Conservation (phyloP, 192 early-diverging fungal species). For the Umbelopsis vinacea region DNA sequence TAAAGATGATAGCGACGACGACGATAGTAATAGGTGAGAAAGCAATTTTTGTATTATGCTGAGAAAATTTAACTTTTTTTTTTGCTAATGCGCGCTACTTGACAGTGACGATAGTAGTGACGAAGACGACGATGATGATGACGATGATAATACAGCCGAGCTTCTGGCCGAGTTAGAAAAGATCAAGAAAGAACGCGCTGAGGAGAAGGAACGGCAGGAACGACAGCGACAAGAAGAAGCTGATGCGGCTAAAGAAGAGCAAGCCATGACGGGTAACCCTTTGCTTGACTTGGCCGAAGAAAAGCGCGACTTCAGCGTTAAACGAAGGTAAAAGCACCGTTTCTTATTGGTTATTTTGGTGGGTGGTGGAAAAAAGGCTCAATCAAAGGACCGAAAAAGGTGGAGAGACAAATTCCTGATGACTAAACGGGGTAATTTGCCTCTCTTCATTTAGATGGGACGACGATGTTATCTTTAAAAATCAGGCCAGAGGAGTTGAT, state of each 20-base stretch:
- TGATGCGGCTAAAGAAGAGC: constrained; percentile 61
- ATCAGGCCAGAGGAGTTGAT: constrained; percentile 88
- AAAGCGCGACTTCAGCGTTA: constrained; percentile 77
- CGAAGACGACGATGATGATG: constrained; percentile 49
- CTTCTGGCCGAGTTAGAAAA: constrained; percentile 85
- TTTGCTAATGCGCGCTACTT: background rate
- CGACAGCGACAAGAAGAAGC: constrained; percentile 59
- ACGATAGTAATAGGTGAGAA: constrained; percentile 38
- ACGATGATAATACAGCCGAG: constrained; percentile 91
- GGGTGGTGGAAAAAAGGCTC: too few species aligned
- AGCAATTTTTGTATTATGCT: constrained; percentile 14
- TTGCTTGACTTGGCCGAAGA: constrained; percentile 62
- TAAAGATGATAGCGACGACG: constrained; percentile 61
- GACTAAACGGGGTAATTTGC: constrained; percentile 3
- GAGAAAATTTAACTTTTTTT: background rate
- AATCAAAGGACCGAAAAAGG: too few species aligned
- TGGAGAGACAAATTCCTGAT: constrained; percentile 1
- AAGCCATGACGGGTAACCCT: constrained; percentile 79
- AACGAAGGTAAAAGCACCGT: constrained; percentile 61
- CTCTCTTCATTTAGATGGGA: constrained; percentile 76
- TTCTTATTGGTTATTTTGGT: constrained; percentile 7
- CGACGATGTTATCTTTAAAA: constrained; percentile 98
- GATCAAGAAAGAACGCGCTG: constrained; percentile 90
- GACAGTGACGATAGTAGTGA: constrained; percentile 16
- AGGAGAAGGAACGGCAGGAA: constrained; percentile 85